Evolutionary conservation across 225 moss, liverwort and hornwort genomes (phyloP).

Genomic region (Anthoceros angustus): DNA sequence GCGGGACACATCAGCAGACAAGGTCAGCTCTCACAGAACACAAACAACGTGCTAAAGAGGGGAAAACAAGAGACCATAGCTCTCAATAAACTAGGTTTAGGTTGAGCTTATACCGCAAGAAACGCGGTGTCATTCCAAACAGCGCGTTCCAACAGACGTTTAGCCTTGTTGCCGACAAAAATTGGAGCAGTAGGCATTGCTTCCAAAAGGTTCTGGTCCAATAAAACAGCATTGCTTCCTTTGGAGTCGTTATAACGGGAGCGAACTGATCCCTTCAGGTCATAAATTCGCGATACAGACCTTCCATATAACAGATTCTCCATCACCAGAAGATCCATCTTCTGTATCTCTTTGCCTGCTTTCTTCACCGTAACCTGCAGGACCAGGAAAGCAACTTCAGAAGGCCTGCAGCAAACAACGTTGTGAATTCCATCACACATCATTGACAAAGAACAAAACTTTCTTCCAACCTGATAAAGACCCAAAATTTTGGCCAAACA

Average conservation of each 20-base stretch:
- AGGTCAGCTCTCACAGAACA: background rate
- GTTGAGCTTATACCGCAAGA: conserved; percentile 44
- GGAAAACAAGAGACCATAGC: background rate
- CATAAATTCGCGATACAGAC: conserved; percentile 59
- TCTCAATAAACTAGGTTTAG: background rate
- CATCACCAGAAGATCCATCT: conserved; percentile 78
- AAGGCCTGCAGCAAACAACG: background rate
- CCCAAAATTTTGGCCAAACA: conserved; percentile 94
- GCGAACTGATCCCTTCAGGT: conserved; percentile 79
- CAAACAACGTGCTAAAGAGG: background rate
- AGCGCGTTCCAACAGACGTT: conserved; percentile 68
- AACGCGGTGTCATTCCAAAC: conserved; percentile 95
- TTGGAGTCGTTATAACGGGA: conserved; percentile 74
- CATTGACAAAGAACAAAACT: background rate
- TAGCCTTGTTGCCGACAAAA: conserved; percentile 78
- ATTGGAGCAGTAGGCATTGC: conserved; percentile 81
- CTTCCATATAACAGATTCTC: conserved; percentile 88
- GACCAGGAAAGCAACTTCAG: conserved; percentile 8
- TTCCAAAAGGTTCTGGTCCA: conserved; percentile 80
- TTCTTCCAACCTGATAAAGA: conserved; percentile 52
- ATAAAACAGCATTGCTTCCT: conserved; percentile 64
- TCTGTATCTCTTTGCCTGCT: conserved; percentile 50
- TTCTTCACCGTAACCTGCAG: conserved; percentile 57
- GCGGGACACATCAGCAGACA: conserved; percentile 9
- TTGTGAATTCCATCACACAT: background rate